A percentile compares a stretch with the other conserved stretches of the same genome.
Evolutionary conservation across 2,329 filamentous ascomycete genomes (phyloP).

Genomic region (Fusarium sp.): DNA sequence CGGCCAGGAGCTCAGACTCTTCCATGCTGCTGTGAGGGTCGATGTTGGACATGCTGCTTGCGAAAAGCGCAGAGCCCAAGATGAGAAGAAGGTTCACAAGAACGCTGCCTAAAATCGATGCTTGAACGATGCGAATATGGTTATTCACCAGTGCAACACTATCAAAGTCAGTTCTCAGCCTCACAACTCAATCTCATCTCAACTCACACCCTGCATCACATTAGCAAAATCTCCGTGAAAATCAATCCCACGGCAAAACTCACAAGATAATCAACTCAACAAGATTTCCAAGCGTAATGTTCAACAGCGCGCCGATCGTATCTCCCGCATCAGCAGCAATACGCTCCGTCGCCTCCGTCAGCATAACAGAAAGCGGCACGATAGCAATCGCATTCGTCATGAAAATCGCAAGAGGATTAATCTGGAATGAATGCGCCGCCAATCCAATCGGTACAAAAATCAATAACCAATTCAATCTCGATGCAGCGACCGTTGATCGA

Average conservation of each 20-base stretch:
- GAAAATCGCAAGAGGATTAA: slow-evolving; percentile 57
- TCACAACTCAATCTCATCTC: not conserved
- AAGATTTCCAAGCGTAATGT: slow-evolving; percentile 69
- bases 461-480: slow-evolving; percentile 70
- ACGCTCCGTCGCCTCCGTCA: slow-evolving; percentile 67
- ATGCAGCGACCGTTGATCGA: slow-evolving; percentile 42
- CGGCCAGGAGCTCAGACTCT: slow-evolving; percentile 48
- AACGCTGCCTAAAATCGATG: slow-evolving; percentile 78
- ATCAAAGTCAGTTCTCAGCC: slow-evolving; percentile 24
- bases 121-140: slow-evolving; percentile 78
- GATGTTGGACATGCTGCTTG: slow-evolving; percentile 72
- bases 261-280: slow-evolving; percentile 69
- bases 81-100: slow-evolving; percentile 80
- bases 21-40: slow-evolving; percentile 60
- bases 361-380: slow-evolving; percentile 63
- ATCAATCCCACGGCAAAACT: slow-evolving; percentile 16
- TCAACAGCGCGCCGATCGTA: slow-evolving; percentile 65
- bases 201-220: slow-evolving; percentile 47
- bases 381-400: slow-evolving; percentile 68
- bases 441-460: slow-evolving; percentile 77
- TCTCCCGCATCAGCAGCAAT: slow-evolving; percentile 65
- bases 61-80: slow-evolving; percentile 76
- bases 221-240: slow-evolving; percentile 36
- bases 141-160: slow-evolving; percentile 63
- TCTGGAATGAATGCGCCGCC: slow-evolving; percentile 54